Evolutionary conservation across 768 basidiomycete species (phyloP), one percentile per base, ranked within the genome.

Genomic region (Mycena polygramma): DNA sequence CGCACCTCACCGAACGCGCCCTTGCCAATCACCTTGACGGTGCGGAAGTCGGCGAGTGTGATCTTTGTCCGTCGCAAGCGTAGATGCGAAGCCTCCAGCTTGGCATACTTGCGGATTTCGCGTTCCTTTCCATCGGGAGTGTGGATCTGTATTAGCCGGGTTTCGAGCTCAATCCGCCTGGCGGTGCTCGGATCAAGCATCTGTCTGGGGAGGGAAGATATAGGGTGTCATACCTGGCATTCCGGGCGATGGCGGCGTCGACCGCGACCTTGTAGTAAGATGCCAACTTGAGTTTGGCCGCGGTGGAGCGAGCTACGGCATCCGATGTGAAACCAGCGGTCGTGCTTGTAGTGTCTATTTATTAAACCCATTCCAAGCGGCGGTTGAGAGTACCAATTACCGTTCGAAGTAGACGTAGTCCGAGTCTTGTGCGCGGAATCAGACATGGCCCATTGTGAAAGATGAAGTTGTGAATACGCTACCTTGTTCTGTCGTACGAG

Each of bases 261-360:
- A 99, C 97, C 7, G 97, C 96, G 67, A 98, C 93, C 82, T 98
- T 98, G 87, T 99, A 99, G 84, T 92, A 98, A 54, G 97, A 94
- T 81, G 97, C 97, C 65, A 99, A 91, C 82, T 98, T 98, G 80
- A 98, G 90, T 79, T 98, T 98, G 22, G 97, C 96, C 30, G 94
- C 94, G 57, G 95, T 97, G 10, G 95, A 92, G 58, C 94, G 93
- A 67, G 96, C 95, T 61, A 95, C 87, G 22, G 95, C 93, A 77
- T 94, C 92, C 72, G 95, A 90, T 20, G 92, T 92, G 85, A 97
- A 97, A 41, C 41, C 41, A 41, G 41, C 41, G 41, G 41, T 41
- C 11, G 41, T 11, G 11, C 41, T 41, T 41, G 41, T 11, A 15
- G 41, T 41, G 15, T 41, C 15, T 41, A 41, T 41, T 41, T 15